Conservation (phyloP, 768 basidiomycete genomes). For the Rhodotorula babjevae region DNA sequence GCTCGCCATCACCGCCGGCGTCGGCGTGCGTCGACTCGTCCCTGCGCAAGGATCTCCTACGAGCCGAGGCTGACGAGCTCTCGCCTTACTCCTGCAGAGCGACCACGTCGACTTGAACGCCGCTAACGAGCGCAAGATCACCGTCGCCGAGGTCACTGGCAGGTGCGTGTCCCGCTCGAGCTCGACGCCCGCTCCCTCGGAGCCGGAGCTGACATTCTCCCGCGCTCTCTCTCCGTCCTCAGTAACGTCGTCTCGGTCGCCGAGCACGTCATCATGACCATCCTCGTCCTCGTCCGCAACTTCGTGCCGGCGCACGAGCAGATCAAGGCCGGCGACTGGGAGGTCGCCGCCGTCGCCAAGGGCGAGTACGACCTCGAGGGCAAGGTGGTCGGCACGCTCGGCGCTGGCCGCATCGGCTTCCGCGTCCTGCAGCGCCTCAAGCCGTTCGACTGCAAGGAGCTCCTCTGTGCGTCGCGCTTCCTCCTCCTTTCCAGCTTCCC, state of each 20-base stretch:
- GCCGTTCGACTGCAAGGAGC: constrained; percentile 83
- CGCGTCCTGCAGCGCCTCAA: constrained; percentile 59
- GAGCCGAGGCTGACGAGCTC: neutral
- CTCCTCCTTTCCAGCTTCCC: too few relatives aligned
- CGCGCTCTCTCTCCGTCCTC: neutral
- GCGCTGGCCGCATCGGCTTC: constrained; percentile 64
- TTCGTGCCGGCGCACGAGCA: constrained; percentile 73
- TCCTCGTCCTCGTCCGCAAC: constrained; percentile 77
- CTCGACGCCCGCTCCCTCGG: neutral
- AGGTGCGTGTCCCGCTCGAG: constrained; percentile 59
- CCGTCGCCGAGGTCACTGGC: constrained; percentile 77
- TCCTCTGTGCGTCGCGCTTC: constrained; percentile 53
- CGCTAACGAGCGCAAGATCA: constrained; percentile 70
- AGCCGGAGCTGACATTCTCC: too few relatives aligned
- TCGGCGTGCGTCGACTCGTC: constrained; percentile 58
- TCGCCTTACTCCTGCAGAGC: constrained; percentile 43
- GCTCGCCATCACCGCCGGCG: constrained; percentile 70
- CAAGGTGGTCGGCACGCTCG: constrained; percentile 81
- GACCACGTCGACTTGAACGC: constrained; percentile 88
- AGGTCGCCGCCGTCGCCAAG: constrained; percentile 50
- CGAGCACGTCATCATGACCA: constrained; percentile 86
- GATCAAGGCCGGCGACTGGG: constrained; percentile 81
- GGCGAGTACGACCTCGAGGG: constrained; percentile 82
- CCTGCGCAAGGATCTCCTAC: neutral
- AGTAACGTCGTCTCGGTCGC: constrained; percentile 64